Percentiles rank a stretch among this genome's conserved stretches.
Evolutionary conservation across 2,329 filamentous ascomycete species (phyloP).

Genomic region (Phaeosphaeria sp.): DNA sequence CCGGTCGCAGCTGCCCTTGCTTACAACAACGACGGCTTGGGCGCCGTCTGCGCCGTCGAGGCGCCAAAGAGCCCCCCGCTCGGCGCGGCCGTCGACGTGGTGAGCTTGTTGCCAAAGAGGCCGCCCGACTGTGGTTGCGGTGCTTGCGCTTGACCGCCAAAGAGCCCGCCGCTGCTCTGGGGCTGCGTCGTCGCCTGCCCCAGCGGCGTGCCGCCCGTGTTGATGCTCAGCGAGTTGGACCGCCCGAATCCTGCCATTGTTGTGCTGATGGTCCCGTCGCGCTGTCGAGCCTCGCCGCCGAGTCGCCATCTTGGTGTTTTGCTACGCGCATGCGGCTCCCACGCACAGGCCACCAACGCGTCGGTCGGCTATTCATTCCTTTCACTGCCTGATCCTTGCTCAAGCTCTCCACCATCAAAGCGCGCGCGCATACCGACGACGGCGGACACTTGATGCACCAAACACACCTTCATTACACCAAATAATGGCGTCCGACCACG

Average conservation of each 20-base stretch:
- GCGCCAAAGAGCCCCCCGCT: constrained; percentile 46
- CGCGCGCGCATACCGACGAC: not conserved
- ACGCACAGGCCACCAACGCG: constrained; percentile 30
- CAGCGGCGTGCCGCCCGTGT: constrained; percentile 54
- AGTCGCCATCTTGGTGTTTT: constrained; percentile 4
- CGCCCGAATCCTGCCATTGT: constrained; percentile 54
- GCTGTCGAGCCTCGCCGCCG: not conserved
- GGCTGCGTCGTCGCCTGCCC: constrained; percentile 38
- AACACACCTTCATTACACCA: not conserved
- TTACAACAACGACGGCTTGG: constrained; percentile 49
- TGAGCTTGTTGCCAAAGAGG: constrained; percentile 42
- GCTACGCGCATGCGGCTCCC: constrained; percentile 1
- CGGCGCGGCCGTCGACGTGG: constrained; percentile 35
- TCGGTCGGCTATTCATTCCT: constrained; percentile 29
- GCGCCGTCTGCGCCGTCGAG: constrained; percentile 37
- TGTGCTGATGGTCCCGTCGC: not conserved
- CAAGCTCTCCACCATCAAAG: constrained; percentile 5
- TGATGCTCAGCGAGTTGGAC: constrained; percentile 61
- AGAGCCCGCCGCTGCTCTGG: constrained; percentile 35
- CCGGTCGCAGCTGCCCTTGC: constrained; percentile 16
- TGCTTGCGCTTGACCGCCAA: constrained; percentile 37
- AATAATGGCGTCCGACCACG: constrained; percentile 59
- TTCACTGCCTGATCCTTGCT: constrained; percentile 13
- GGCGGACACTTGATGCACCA: not conserved
- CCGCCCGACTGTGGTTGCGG: constrained; percentile 37